These are phyloP conservation scores for Neurospora sp. DNA, from an alignment of 495 filamentous ascomycete genomes.

Conservation along the genomic window DNA sequence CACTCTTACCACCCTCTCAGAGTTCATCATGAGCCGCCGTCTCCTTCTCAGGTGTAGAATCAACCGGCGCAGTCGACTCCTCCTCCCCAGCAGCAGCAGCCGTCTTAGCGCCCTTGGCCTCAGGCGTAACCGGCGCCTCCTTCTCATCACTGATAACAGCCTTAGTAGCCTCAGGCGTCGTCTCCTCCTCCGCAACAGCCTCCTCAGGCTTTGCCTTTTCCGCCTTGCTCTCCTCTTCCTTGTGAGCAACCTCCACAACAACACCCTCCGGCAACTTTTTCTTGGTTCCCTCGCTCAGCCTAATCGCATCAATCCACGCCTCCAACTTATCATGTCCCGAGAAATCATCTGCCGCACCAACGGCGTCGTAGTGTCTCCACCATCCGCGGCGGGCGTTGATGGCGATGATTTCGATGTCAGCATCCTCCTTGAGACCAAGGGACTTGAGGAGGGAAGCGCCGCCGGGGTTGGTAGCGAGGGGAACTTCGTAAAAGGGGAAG, in stretches of 20 bases:
- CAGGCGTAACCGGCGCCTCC: neutral
- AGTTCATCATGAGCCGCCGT: slow-evolving; percentile 35
- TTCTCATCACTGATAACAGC: slow-evolving; percentile 17
- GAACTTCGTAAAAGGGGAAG: slow-evolving; percentile 75
- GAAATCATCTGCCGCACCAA: slow-evolving; percentile 36
- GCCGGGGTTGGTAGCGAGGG: slow-evolving; percentile 45
- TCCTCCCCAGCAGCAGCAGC: neutral
- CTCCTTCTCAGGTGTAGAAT: slow-evolving; percentile 23
- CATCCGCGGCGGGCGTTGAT: slow-evolving; percentile 77
- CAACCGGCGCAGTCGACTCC: slow-evolving; percentile 19
- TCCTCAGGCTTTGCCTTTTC: slow-evolving; percentile 30
- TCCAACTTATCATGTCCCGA: slow-evolving; percentile 50
- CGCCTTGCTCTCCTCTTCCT: slow-evolving; percentile 23
- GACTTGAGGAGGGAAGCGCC: slow-evolving; percentile 45
- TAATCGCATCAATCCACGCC: slow-evolving; percentile 78
- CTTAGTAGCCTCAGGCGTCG: slow-evolving; percentile 26
- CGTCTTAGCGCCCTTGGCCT: too few relatives aligned
- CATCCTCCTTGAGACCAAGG: slow-evolving; percentile 45
- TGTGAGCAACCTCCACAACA: slow-evolving; percentile 20
- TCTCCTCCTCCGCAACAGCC: slow-evolving; percentile 11
- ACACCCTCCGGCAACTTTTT: slow-evolving; percentile 69
- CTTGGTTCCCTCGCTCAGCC: slow-evolving; percentile 76
- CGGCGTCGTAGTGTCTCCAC: slow-evolving; percentile 59
- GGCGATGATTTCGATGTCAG: slow-evolving; percentile 58
- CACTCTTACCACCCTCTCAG: slow-evolving; percentile 5